These are phyloP conservation scores for Hypsizygus ulmarius DNA, from an alignment of 1,284 basidiomycete species.

Conservation along the genomic window DNA sequence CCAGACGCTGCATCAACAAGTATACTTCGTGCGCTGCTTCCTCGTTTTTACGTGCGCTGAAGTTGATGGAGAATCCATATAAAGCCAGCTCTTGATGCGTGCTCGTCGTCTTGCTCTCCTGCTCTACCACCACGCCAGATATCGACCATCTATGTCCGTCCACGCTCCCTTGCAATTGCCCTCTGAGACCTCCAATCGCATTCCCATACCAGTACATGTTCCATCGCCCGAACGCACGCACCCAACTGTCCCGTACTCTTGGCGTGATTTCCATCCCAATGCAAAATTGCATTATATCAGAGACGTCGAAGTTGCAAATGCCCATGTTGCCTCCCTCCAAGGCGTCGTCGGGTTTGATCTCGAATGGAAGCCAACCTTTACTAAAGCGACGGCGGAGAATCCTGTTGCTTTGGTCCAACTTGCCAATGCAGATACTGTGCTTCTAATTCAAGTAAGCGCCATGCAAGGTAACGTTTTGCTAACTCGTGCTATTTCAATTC, in stretches of 20 bases:
- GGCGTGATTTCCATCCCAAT: conserved; percentile 28
- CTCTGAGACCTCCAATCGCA: conserved; percentile 16
- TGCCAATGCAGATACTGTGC: conserved; percentile 48
- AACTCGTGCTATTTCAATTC: background rate
- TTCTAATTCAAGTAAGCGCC: conserved; percentile 60
- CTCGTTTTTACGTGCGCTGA: conserved; percentile 2
- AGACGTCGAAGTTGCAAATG: conserved; percentile 30
- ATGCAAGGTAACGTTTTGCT: conserved; percentile 48
- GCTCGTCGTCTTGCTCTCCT: background rate
- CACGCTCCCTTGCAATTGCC: conserved; percentile 20
- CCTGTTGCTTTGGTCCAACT: conserved; percentile 70
- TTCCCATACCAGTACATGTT: background rate
- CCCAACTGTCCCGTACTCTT: conserved; percentile 28
- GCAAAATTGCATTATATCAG: conserved; percentile 32
- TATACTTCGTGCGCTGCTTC: background rate
- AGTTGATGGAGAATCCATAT: conserved; percentile 7
- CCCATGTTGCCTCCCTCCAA: conserved; percentile 24
- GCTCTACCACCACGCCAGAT: background rate
- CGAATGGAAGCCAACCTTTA: conserved; percentile 66
- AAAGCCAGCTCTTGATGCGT: background rate
- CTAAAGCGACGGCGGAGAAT: conserved; percentile 52
- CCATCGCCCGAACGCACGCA: background rate
- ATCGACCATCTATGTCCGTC: background rate
- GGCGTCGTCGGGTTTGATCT: conserved; percentile 66
- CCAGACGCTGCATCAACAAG: too few relatives aligned